Conservation (phyloP, 2,329 filamentous ascomycete species). For the Penicillium fuscoglaucum region DNA sequence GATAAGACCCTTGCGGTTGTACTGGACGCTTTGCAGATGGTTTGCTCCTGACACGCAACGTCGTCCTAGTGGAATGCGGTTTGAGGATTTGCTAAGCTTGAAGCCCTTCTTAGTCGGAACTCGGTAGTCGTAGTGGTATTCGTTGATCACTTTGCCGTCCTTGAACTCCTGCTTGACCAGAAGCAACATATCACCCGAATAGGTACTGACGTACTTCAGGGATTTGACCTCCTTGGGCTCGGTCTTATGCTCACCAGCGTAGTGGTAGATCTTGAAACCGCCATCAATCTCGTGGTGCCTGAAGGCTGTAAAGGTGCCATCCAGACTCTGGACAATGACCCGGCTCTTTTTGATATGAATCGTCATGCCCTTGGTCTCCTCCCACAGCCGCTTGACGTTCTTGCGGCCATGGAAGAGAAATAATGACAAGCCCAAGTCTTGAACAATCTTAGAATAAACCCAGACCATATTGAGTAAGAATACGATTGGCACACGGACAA, state of each 20-base stretch:
- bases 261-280: slow-evolving; percentile 44
- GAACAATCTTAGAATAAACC: slow-evolving; percentile 49
- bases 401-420: slow-evolving; percentile 53
- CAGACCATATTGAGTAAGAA: slow-evolving; percentile 51
- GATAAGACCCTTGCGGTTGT: slow-evolving; percentile 55
- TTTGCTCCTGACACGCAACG: slow-evolving; percentile 50
- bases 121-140: slow-evolving; percentile 53
- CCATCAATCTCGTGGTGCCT: slow-evolving; percentile 42
- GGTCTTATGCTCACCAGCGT: slow-evolving; percentile 43
- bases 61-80: slow-evolving; percentile 48
- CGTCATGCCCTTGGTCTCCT: slow-evolving; percentile 52
- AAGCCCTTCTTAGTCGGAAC: slow-evolving; percentile 27
- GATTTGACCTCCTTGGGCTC: slow-evolving; percentile 47
- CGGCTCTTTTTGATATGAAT: slow-evolving; percentile 50
- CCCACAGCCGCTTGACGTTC: slow-evolving; percentile 50
- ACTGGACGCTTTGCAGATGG: slow-evolving; percentile 51
- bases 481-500: slow-evolving; percentile 40
- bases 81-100: slow-evolving; percentile 27
- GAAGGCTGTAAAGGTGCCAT: slow-evolving; percentile 54
- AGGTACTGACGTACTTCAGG: slow-evolving; percentile 51
- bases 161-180: slow-evolving; percentile 49
- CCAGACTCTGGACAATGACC: slow-evolving; percentile 50
- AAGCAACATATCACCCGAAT: slow-evolving; percentile 50
- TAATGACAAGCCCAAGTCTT: slow-evolving; percentile 48
- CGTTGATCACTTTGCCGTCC: slow-evolving; percentile 44